phyloP scores from a whole-genome alignment of 192 early-diverging fungal species.

The Borealophlyctis nickersoniae region DNA sequence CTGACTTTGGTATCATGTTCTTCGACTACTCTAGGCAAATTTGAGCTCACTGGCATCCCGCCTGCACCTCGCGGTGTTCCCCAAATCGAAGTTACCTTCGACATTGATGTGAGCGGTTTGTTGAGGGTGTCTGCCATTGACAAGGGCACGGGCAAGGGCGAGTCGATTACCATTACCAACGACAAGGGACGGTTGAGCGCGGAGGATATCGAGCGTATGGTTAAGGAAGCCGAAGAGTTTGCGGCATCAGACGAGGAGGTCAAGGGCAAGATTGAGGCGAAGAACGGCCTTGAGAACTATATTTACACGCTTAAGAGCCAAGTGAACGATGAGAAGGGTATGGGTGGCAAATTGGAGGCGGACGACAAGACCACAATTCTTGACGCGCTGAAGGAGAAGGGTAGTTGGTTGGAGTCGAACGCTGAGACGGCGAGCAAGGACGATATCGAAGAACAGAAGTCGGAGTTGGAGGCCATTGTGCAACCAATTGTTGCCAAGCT shows the following conservation, averaged over 20 bases:
- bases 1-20: too few species aligned
- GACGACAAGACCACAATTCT: constrained; percentile 89
- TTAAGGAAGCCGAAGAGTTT: constrained; percentile 91
- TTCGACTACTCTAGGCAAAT: too few species aligned
- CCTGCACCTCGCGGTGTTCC: constrained; percentile 93
- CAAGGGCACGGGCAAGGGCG: constrained; percentile 95
- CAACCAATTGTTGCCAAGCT: constrained; percentile 95
- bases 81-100: constrained; percentile 97
- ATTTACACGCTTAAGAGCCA: constrained; percentile 86
- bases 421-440: constrained; percentile 85
- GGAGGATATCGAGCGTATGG: constrained; percentile 97
- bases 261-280: constrained; percentile 85
- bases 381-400: constrained; percentile 74
- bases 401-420: constrained; percentile 80
- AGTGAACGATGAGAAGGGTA: constrained; percentile 76
- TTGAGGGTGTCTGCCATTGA: constrained; percentile 89
- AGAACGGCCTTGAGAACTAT: constrained; percentile 90
- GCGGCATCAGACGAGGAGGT: constrained; percentile 81
- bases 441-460: constrained; percentile 95
- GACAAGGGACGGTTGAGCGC: constrained; percentile 92
- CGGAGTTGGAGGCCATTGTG: constrained; percentile 88
- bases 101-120: constrained; percentile 93
- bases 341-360: constrained; percentile 78
- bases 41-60: constrained; percentile 92
- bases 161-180: constrained; percentile 95